Percentiles rank a stretch among this genome's conserved stretches.
Conservation (phyloP, 2,329 filamentous ascomycete species). For the Trichoderma citrinoviride region DNA sequence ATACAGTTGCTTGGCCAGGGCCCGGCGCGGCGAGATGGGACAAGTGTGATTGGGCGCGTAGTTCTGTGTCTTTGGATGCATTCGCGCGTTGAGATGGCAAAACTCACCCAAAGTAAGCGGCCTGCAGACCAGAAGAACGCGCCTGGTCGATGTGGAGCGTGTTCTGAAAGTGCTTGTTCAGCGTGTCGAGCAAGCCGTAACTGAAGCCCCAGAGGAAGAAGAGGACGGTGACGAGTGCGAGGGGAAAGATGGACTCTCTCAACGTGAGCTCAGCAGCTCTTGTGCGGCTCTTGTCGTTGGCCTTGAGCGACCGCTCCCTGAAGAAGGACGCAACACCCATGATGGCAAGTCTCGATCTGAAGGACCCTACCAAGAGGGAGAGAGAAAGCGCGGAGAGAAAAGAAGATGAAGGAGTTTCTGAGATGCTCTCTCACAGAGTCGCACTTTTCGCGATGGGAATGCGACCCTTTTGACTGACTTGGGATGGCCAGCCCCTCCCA, state of each 20-base stretch:
- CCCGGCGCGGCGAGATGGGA: neutral
- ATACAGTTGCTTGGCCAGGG: neutral
- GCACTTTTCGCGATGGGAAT: conserved; percentile 14
- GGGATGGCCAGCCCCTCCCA: conserved; percentile 12
- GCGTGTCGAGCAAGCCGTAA: conserved; percentile 46
- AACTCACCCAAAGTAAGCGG: conserved; percentile 55
- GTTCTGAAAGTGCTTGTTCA: conserved; percentile 51
- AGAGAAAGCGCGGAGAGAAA: neutral
- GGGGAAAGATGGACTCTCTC: conserved; percentile 63
- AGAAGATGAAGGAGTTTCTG: neutral
- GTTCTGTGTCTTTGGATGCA: neutral
- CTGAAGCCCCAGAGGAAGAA: conserved; percentile 50
- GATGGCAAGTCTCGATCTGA: conserved; percentile 4
- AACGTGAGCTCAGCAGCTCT: conserved; percentile 58
- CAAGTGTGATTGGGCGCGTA: no score
- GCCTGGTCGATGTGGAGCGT: conserved; percentile 45
- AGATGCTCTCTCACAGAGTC: neutral
- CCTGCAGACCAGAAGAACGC: conserved; percentile 47
- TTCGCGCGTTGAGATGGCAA: conserved; percentile 34
- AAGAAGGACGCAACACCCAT: conserved; percentile 47
- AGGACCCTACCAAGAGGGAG: neutral
- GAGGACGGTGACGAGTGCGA: conserved; percentile 52
- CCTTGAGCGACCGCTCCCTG: conserved; percentile 45
- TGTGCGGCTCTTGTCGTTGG: conserved; percentile 42
- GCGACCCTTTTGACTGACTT: conserved; percentile 21